phyloP scores from a whole-genome alignment of 371 early-diverging fungal species.

The Mucor indicus region DNA sequence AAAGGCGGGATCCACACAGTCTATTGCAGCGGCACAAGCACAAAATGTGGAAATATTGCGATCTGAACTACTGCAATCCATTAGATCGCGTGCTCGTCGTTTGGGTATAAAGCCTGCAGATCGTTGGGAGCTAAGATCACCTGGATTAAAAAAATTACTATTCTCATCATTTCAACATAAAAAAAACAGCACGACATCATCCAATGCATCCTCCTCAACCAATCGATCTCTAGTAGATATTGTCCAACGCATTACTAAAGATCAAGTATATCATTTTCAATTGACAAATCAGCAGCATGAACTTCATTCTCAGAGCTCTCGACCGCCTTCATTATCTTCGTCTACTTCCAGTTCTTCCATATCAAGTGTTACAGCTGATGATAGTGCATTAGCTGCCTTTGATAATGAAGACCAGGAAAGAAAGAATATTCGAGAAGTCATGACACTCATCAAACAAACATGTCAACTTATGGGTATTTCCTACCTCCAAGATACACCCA shows the following conservation, averaged over 20 bases:
- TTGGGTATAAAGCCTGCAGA: slow-evolving; percentile 35
- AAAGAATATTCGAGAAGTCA: slow-evolving; percentile 20
- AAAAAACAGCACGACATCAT: slow-evolving; percentile 3
- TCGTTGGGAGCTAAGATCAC: slow-evolving; percentile 26
- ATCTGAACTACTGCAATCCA: slow-evolving; percentile 38
- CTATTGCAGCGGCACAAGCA: not conserved
- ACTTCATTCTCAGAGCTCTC: slow-evolving; percentile 4
- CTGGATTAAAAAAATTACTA: slow-evolving; percentile 12
- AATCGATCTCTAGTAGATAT: slow-evolving; percentile 18
- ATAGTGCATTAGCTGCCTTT: slow-evolving; percentile 1
- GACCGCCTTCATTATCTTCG: slow-evolving; percentile 31
- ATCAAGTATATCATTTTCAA: slow-evolving; percentile 41
- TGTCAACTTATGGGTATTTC: slow-evolving; percentile 46
- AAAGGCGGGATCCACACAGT: slow-evolving; percentile 9
- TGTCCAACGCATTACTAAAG: slow-evolving; percentile 32
- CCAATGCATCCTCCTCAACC: slow-evolving; percentile 8
- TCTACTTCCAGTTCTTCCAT: slow-evolving; percentile 20
- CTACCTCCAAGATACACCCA: slow-evolving; percentile 25
- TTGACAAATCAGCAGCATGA: slow-evolving; percentile 4
- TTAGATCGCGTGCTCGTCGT: slow-evolving; percentile 25
- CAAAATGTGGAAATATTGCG: slow-evolving; percentile 37
- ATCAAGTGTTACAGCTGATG: slow-evolving; percentile 6
- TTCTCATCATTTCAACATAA: slow-evolving; percentile 17
- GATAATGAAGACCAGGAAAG: slow-evolving; percentile 8
- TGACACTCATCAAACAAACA: slow-evolving; percentile 26